Evolutionary conservation across 768 basidiomycete genomes (phyloP).

Genomic region (Mycena galopus): DNA sequence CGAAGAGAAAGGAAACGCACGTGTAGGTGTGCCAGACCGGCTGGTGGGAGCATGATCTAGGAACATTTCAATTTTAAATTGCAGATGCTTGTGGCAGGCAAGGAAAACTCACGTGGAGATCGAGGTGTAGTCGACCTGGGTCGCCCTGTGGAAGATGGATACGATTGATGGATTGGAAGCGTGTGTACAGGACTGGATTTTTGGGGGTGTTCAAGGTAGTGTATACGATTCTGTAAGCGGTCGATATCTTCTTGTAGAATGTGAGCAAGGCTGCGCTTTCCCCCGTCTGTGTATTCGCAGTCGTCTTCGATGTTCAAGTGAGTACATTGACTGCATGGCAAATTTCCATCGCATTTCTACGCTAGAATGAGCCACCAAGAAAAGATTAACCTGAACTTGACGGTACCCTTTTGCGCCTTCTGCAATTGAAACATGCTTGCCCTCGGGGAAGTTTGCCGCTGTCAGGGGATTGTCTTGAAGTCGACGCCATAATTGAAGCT

Average conservation of each 20-base stretch:
- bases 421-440: slow-evolving; percentile 24
- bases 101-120: background rate
- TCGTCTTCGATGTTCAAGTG: slow-evolving; percentile 24
- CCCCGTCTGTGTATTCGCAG: slow-evolving; percentile 19
- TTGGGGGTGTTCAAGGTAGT: slow-evolving; percentile 9
- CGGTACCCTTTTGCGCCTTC: slow-evolving; percentile 16
- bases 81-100: too few species aligned
- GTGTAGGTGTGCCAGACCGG: background rate
- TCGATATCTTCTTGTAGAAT: slow-evolving; percentile 20
- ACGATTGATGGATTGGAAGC: slow-evolving; percentile 3
- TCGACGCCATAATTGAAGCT: slow-evolving; percentile 11
- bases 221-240: background rate
- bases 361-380: background rate
- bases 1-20: background rate
- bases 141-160: background rate
- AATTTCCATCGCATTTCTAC: slow-evolving; percentile 26
- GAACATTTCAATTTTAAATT: background rate
- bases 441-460: slow-evolving; percentile 25
- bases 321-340: slow-evolving; percentile 23
- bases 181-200: background rate
- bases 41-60: slow-evolving; percentile 1
- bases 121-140: background rate
- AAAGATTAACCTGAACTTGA: background rate
- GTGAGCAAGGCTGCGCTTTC: slow-evolving; percentile 4
- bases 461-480: slow-evolving; percentile 12